These are phyloP conservation scores for Phytophthora hibernalis DNA, from an alignment of 352 stramenopile genomes.

Conservation along the genomic window DNA sequence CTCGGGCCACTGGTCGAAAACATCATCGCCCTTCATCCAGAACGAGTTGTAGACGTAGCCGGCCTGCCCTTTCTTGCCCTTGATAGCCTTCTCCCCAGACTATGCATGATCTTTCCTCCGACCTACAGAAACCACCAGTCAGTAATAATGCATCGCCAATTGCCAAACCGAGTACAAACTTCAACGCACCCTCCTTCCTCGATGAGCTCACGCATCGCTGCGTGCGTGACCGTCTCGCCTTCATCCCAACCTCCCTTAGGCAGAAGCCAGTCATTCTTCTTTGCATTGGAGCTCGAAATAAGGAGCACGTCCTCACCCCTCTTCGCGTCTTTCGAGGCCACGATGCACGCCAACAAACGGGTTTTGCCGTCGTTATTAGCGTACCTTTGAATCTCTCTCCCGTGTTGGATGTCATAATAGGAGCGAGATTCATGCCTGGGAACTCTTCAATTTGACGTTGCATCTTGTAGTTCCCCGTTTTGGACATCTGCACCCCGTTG, in stretches of 20 bases:
- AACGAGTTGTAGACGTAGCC: slow-evolving; percentile 12
- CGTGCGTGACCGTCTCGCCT: slow-evolving; percentile 1
- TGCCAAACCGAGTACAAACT: background rate
- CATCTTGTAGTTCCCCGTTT: slow-evolving; percentile 1
- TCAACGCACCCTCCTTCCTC: slow-evolving; percentile 30
- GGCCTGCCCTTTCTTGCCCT: background rate
- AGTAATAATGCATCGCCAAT: background rate
- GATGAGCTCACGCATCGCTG: slow-evolving; percentile 18
- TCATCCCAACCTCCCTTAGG: slow-evolving; percentile 28
- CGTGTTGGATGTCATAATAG: background rate
- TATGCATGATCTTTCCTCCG: background rate
- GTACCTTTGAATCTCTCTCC: background rate
- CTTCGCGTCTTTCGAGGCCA: background rate
- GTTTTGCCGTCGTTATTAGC: background rate
- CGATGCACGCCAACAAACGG: background rate
- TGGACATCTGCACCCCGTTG: background rate
- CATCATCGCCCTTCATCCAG: slow-evolving; percentile 10
- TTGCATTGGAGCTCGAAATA: slow-evolving; percentile 27
- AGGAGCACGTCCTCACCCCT: slow-evolving; percentile 12
- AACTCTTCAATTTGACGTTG: slow-evolving; percentile 4
- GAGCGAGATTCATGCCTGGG: background rate
- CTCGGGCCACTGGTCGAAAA: slow-evolving; percentile 27
- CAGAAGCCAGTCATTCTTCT: slow-evolving; percentile 21
- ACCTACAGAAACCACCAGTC: slow-evolving; percentile 9
- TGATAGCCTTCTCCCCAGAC: background rate